Base-by-base conservation (phyloP, 306 rosid genomes). In the Malus orientalis region DNA sequence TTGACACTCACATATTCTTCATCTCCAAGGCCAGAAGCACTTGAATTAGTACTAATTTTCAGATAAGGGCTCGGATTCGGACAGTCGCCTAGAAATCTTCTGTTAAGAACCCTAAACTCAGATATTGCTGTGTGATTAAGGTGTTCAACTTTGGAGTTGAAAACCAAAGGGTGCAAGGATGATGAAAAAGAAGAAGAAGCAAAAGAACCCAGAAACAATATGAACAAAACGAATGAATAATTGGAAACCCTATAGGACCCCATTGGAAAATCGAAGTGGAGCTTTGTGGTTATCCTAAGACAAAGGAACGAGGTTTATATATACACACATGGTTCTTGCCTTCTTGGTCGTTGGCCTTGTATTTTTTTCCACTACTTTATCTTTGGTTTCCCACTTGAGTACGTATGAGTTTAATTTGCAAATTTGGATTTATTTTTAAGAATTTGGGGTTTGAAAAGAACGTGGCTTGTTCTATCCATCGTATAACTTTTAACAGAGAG, bases 111-210 rank as follows among this genome's bases (percentile, higher is more conserved):
- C 78, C 95, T 88, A 76, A 94, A 94, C 3, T 88, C 85, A 1
- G 98, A 94, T 4, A 91, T 66, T 1, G 88, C 91, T 0, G 97
- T 94, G 86, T 84, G 84, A 44, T 91, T 89, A 0, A 66, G 80
- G 79, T 91, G 94, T 8, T 71, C 11, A 4, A 75, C 4, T 53
- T 84, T 83, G 11, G 92, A 90, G 53, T 84, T 60, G 0, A 18
- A 19, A 32, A 80, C 19, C 65, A 80, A 44, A 65, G 81, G 74
- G 62, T 87, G 87, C 63, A 85, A 33, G 4, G 73, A 38, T 1
- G 79, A 77, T 0, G 84, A 69, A 8, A 77, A 38, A 0, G 81
- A 67, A 0, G 81, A 67, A 32, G 81, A 67, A 67, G 72, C 51
- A 32, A 78, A 79, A 57, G 60, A 69, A 20, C 61, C 32, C 9